These are phyloP conservation scores for Malus asiatica DNA, from an alignment of 306 rosid genomes.

Conservation along the genomic window DNA sequence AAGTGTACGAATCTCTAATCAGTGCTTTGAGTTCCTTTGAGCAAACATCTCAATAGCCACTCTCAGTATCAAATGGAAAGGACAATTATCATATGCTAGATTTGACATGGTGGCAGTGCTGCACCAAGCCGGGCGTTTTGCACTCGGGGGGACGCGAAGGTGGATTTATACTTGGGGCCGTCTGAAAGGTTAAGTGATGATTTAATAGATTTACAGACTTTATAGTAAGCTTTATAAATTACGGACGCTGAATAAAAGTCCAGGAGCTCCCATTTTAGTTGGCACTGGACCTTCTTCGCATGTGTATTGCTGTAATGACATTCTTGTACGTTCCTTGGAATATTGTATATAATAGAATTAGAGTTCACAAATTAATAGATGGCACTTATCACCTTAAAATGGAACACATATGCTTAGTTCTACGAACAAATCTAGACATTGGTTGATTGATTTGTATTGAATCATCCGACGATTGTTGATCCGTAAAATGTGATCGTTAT, in stretches of 20 bases:
- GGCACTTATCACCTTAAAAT: not conserved
- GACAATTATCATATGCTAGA: not conserved
- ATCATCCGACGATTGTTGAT: too few relatives aligned
- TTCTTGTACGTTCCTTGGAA: not conserved
- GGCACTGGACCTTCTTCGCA: not conserved
- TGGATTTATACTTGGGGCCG: not conserved
- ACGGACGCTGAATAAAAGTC: not conserved
- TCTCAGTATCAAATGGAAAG: not conserved
- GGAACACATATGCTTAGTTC: not conserved
- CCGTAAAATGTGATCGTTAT: too few relatives aligned
- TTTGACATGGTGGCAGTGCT: not conserved
- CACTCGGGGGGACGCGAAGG: not conserved
- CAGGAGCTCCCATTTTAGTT: not conserved
- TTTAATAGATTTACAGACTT: not conserved
- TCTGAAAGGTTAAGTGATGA: not conserved
- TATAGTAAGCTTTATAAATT: not conserved
- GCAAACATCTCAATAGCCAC: conserved; percentile 27
- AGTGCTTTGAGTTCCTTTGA: conserved; percentile 64
- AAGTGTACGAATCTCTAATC: conserved; percentile 77
- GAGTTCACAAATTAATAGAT: not conserved
- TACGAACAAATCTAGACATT: not conserved
- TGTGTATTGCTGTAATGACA: not conserved
- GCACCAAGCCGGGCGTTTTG: not conserved
- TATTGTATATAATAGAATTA: not conserved
- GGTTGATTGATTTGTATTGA: too few relatives aligned